Evolutionary conservation across 148 eudicot species (phyloP).

Genomic region (Beta vulgaris): DNA sequence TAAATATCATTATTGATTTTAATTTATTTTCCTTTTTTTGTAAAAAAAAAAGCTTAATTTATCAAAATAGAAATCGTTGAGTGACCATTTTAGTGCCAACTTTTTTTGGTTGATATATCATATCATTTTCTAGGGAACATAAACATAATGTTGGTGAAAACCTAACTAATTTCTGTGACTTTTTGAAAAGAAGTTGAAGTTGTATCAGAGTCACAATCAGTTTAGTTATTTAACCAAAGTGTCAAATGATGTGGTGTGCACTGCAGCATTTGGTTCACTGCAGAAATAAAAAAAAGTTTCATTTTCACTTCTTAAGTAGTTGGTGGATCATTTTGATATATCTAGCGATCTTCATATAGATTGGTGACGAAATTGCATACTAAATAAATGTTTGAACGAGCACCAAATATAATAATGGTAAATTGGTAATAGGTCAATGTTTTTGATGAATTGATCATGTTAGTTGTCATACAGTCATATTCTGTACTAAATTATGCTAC

Average conservation of each 20-base stretch:
- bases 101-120: background rate
- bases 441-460: background rate
- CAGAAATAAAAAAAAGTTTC: too few species aligned
- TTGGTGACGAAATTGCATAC: background rate
- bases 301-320: background rate
- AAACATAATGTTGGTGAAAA: conserved; percentile 3
- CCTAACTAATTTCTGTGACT: background rate
- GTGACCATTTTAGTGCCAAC: background rate
- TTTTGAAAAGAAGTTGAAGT: conserved; percentile 10
- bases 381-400: background rate
- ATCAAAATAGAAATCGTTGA: background rate
- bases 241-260: background rate
- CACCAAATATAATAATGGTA: background rate
- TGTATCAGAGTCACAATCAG: conserved; percentile 15
- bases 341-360: background rate
- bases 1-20: too few species aligned
- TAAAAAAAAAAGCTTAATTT: too few species aligned
- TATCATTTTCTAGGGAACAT: background rate
- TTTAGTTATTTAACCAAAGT: conserved; percentile 10
- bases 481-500: background rate
- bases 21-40: too few species aligned
- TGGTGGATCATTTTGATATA: background rate
- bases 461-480: background rate
- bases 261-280: too few species aligned
- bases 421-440: background rate